Base-by-base conservation (phyloP, 2,329 filamentous ascomycete genomes). In the Ascochyta clinopodiicola region DNA sequence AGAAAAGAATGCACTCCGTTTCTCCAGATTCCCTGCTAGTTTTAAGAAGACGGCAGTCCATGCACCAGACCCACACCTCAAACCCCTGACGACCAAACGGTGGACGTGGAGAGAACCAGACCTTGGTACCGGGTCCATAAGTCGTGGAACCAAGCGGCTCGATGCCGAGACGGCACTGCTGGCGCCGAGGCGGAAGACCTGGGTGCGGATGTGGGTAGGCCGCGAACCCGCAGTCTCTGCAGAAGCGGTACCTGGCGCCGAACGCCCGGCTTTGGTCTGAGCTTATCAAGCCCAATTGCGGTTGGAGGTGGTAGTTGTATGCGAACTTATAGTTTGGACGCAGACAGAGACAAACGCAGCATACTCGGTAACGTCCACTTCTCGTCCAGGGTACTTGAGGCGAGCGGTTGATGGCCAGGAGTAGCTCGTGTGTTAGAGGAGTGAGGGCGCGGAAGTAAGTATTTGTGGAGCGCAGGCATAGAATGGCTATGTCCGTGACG, bases 191-290 rank as follows among this genome's bases (percentile, higher is more conserved):
- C 1, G 17, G 12, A 4, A 51, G 42, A 21, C 6, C 29, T 24
- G 42, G 49, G 27, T 40, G 49, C 42, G 49, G 49, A 36, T 45
- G 29, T 2, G 49, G 49, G 17, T 52, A 52, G 3, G 29, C 13
- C 8, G n/a, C n/a, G 17, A 52, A 43, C 17, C 50, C 50, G 6
- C 50, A 46, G 24, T 52, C 50, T 5, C 21, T 25, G 24, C 50
- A 52, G 19, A 52, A 52, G 35, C n/a, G 35, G 21, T 37, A 21
- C 9, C 19, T 19, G n/a, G 35, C 35, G 19, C 5, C 9, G 10
- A 9, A 21, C 7, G 7, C 35, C 35, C 12, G 8, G 13, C 15
- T n/a, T 10, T 34, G 27, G 27, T n/a, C 31, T 34, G 4, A 37
- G 21, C 27, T 12, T 15, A 37, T 37, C 35, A 10, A 19, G 10